phyloP scores from a whole-genome alignment of 2,329 filamentous ascomycete species.

The Chaetothyriales sp. region DNA sequence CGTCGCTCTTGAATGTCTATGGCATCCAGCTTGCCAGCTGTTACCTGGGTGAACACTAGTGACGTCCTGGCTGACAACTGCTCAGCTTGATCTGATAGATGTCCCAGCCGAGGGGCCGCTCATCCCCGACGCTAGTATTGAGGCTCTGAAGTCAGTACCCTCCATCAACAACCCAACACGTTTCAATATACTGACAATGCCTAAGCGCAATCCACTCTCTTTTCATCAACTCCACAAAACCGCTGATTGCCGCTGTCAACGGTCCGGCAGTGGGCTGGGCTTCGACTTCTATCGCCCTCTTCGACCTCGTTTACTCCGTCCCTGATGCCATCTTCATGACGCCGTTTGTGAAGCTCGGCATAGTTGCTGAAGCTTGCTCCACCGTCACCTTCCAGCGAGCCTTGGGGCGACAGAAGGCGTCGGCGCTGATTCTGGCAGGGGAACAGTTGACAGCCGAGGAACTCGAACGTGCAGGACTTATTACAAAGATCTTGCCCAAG shows the following conservation, averaged over 20 bases:
- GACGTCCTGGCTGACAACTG: not conserved
- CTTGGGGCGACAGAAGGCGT: constrained; percentile 10
- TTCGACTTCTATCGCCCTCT: constrained; percentile 63
- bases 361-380: constrained; percentile 75
- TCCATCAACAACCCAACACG: not conserved
- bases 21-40: not conserved
- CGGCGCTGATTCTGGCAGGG: constrained; percentile 5
- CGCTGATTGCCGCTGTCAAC: constrained; percentile 80
- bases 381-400: constrained; percentile 26
- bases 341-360: constrained; percentile 74
- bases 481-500: constrained; percentile 7
- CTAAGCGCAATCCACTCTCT: constrained; percentile 4
- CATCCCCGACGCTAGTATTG: not conserved
- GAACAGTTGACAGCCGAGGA: constrained; percentile 6
- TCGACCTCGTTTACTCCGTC: constrained; percentile 80
- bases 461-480: constrained; percentile 4
- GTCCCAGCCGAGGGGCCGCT: not conserved
- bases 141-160: not conserved
- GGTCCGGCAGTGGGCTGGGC: constrained; percentile 78
- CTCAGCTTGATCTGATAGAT: not conserved
- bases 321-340: constrained; percentile 73
- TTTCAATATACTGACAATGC: not conserved
- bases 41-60: not conserved
- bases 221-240: constrained; percentile 59
- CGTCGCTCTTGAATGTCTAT: not conserved